A percentile compares a stretch with the other conserved stretches of the same genome.
Evolutionary conservation across 768 basidiomycete species (phyloP).

Genomic region (Lactarius quietus): DNA sequence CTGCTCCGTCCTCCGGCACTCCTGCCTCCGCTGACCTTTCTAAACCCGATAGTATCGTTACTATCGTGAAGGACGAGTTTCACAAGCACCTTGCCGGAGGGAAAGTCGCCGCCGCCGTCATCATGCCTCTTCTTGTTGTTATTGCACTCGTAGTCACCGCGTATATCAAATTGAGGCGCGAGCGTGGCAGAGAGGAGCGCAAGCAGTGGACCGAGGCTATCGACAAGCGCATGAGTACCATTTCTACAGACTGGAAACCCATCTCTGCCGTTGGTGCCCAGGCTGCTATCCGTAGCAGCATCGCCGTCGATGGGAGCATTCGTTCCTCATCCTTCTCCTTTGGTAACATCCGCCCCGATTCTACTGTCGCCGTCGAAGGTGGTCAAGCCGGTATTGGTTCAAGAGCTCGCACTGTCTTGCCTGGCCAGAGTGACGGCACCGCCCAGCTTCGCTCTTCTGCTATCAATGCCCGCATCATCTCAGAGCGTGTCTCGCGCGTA

Average conservation of each 20-base stretch:
- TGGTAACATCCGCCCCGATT: conserved; percentile 48
- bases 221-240: conserved; percentile 82
- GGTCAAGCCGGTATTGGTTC: conserved; percentile 42
- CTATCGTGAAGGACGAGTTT: conserved; percentile 36
- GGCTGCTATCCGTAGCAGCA: conserved; percentile 68
- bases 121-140: conserved; percentile 60
- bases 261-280: conserved; percentile 66
- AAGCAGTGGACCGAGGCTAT: conserved; percentile 60
- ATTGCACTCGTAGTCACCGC: conserved; percentile 39
- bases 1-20: conserved; percentile 39
- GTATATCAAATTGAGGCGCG: conserved; percentile 55
- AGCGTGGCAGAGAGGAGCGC: conserved; percentile 47
- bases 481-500: conserved; percentile 53
- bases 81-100: conserved; percentile 43
- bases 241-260: conserved; percentile 73
- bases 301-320: conserved; percentile 47
- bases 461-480: conserved; percentile 41
- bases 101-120: conserved; percentile 58
- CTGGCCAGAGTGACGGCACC: conserved; percentile 32
- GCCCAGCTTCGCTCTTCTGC: conserved; percentile 49
- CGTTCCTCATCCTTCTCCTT: conserved; percentile 52
- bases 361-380: conserved; percentile 44
- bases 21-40: conserved; percentile 43
- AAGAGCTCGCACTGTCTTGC: conserved; percentile 30
- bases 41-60: conserved; percentile 40